Evolutionary conservation across 768 basidiomycete species (phyloP).

Genomic region (Gloeophyllum trabeum): DNA sequence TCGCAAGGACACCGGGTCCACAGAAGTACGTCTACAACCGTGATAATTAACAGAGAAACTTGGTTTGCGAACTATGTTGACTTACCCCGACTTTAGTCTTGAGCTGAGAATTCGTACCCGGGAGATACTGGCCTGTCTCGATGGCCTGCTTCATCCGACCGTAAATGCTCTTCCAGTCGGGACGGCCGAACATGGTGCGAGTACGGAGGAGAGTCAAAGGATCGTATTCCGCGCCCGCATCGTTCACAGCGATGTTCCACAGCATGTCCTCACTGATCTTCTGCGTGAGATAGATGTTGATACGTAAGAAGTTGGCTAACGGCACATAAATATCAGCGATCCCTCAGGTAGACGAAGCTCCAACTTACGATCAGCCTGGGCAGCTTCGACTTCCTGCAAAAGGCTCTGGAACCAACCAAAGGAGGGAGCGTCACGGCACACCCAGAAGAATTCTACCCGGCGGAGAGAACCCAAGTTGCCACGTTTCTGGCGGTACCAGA

Average conservation of each 20-base stretch:
- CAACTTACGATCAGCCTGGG: slow-evolving; percentile 80
- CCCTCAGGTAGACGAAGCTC: not conserved
- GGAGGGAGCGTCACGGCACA: slow-evolving; percentile 89
- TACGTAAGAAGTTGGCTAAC: slow-evolving; percentile 90
- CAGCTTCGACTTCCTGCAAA: slow-evolving; percentile 78
- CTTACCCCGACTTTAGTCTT: slow-evolving; percentile 79
- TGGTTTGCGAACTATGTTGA: slow-evolving; percentile 8
- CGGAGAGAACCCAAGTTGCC: slow-evolving; percentile 71
- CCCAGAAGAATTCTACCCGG: slow-evolving; percentile 92
- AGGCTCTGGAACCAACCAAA: slow-evolving; percentile 95
- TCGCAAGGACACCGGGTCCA: slow-evolving; percentile 67
- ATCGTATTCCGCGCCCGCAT: slow-evolving; percentile 77
- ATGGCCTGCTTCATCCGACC: slow-evolving; percentile 64
- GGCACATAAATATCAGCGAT: not conserved
- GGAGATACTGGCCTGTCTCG: slow-evolving; percentile 72
- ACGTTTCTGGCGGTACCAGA: slow-evolving; percentile 86
- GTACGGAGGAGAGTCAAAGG: slow-evolving; percentile 82
- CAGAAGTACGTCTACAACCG: slow-evolving; percentile 72
- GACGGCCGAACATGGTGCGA: slow-evolving; percentile 86
- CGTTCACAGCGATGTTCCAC: slow-evolving; percentile 87
- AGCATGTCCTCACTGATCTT: slow-evolving; percentile 81
- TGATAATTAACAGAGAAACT: slow-evolving; percentile 3
- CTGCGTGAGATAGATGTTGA: slow-evolving; percentile 85
- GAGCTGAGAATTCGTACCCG: slow-evolving; percentile 66
- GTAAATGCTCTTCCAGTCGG: slow-evolving; percentile 83